Percentiles rank a stretch among this genome's conserved stretches.
These are phyloP conservation scores for Cladosporium sp. DNA, from an alignment of 2,329 filamentous ascomycete genomes.

Conservation along the genomic window DNA sequence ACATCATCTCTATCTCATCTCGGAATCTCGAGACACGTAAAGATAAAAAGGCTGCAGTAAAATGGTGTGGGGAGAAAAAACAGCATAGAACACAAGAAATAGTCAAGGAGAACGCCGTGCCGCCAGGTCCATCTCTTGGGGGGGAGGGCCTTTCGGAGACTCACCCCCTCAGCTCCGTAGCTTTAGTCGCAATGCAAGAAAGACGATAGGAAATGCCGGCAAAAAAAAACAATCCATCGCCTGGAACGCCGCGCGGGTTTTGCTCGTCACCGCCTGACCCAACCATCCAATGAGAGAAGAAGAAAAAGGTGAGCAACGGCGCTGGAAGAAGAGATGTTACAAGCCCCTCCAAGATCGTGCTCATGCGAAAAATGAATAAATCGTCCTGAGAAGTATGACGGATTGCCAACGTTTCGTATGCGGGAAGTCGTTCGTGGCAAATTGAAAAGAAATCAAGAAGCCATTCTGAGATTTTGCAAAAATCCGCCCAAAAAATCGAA, in stretches of 20 bases:
- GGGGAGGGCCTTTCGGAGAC: background rate
- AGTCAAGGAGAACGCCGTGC: background rate
- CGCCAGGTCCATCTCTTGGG: background rate
- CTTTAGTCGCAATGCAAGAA: background rate
- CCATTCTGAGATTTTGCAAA: background rate
- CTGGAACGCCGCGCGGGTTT: background rate
- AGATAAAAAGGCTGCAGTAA: too few relatives aligned
- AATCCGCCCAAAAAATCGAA: background rate
- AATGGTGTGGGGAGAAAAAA: too few relatives aligned
- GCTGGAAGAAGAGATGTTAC: conserved; percentile 4
- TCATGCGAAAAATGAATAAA: background rate
- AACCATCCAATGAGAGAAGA: background rate
- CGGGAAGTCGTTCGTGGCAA: background rate
- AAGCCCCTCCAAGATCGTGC: background rate
- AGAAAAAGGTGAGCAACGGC: background rate
- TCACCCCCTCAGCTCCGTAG: background rate
- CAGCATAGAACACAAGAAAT: background rate
- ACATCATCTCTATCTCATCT: too few relatives aligned
- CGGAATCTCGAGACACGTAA: too few relatives aligned
- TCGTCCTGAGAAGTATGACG: background rate
- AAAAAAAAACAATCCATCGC: background rate
- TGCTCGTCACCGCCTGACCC: background rate
- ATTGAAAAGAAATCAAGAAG: background rate
- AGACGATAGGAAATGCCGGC: background rate
- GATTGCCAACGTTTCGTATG: background rate